Percentiles rank a stretch among this genome's conserved stretches.
phyloP scores from a whole-genome alignment of 345 rosid genomes.

The Eucalyptus regnans region DNA sequence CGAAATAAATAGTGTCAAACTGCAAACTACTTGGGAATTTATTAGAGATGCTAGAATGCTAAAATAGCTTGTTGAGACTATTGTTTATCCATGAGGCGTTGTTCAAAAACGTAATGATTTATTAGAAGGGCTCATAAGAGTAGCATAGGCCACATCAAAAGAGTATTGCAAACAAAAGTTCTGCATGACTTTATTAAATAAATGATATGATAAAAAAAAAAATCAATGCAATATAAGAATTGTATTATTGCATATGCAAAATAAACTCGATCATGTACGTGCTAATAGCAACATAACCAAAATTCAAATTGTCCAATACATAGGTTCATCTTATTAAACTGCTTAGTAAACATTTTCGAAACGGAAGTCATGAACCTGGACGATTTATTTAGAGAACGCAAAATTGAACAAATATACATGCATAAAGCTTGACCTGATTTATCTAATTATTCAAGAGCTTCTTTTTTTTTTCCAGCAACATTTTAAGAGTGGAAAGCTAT shows the following conservation, averaged over 20 bases:
- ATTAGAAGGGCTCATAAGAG: background rate
- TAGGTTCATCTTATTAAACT: background rate
- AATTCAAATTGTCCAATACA: background rate
- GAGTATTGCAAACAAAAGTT: background rate
- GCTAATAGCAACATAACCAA: background rate
- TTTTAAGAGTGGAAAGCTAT: background rate
- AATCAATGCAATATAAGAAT: background rate
- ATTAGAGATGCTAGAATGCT: background rate
- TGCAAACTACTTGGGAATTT: background rate
- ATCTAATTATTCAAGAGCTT: background rate
- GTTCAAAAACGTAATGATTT: background rate
- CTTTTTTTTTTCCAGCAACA: background rate
- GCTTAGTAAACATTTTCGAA: background rate
- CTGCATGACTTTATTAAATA: background rate
- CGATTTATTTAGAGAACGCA: background rate
- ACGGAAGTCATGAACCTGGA: background rate
- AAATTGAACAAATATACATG: background rate
- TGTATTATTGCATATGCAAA: background rate
- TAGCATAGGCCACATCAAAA: background rate
- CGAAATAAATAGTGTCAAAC: accelerated
- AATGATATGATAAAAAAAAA: background rate
- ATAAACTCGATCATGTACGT: background rate
- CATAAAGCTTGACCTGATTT: background rate
- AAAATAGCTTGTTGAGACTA: background rate
- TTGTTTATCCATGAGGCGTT: background rate